Evolutionary conservation across 805 yeast genomes (phyloP).

Genomic region (Zygoascus bituminiphila): DNA sequence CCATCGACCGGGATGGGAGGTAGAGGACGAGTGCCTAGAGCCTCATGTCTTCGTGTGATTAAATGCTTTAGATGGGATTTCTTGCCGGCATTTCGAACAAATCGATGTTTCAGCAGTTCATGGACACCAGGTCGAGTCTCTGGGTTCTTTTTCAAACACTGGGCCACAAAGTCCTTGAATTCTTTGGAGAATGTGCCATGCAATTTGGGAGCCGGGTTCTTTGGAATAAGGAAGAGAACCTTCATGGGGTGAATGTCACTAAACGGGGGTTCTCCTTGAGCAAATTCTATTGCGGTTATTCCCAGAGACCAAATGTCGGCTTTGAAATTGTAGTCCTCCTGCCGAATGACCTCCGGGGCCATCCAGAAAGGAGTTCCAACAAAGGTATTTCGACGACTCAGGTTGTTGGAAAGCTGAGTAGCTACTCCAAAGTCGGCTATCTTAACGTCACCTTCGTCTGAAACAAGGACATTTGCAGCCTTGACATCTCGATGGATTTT

Average conservation of each 20-base stretch:
- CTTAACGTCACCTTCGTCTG: constrained; percentile 66
- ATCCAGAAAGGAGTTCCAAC: constrained; percentile 74
- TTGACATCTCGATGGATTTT: constrained; percentile 88
- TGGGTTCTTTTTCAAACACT: constrained; percentile 69
- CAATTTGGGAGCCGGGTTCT: constrained; percentile 39
- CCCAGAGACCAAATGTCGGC: constrained; percentile 81
- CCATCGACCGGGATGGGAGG: constrained; percentile 3
- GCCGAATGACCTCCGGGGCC: constrained; percentile 98
- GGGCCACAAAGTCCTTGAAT: constrained; percentile 59
- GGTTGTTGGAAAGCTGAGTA: constrained; percentile 56
- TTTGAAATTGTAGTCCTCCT: constrained; percentile 60
- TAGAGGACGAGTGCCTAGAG: background rate
- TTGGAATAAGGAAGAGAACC: constrained; percentile 44
- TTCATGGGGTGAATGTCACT: constrained; percentile 48
- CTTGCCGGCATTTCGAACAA: constrained; percentile 38
- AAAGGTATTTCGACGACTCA: constrained; percentile 40
- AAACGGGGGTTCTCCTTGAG: constrained; percentile 65
- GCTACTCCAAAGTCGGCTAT: constrained; percentile 97
- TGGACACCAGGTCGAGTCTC: constrained; percentile 55
- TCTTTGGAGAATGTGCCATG: constrained; percentile 34
- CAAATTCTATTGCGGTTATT: constrained; percentile 66
- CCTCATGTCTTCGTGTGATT: constrained; percentile 23
- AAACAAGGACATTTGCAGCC: constrained; percentile 80
- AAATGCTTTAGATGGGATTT: constrained; percentile 31
- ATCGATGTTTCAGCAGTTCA: constrained; percentile 55